These are phyloP conservation scores for Vachellia collinsii DNA, from an alignment of 306 rosid species.

Conservation along the genomic window DNA sequence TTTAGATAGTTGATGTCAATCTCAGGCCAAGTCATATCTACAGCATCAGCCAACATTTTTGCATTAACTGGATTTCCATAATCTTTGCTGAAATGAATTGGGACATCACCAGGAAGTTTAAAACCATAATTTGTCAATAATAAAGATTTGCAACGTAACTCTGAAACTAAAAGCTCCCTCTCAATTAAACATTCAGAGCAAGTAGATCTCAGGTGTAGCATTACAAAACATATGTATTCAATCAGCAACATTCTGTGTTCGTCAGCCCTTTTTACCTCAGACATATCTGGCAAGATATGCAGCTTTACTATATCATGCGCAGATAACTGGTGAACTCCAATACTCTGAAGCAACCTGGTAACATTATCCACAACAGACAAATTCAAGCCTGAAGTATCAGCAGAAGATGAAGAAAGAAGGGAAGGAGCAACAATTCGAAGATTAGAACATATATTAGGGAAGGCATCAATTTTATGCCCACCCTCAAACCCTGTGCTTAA, in stretches of 20 bases:
- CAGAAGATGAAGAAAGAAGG: conserved; percentile 58
- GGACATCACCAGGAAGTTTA: conserved; percentile 65
- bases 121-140: conserved; percentile 78
- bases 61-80: conserved; percentile 74
- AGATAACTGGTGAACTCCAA: conserved; percentile 87
- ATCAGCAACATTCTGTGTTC: conserved; percentile 59
- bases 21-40: conserved; percentile 78
- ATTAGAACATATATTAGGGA: conserved; percentile 70
- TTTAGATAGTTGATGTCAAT: conserved; percentile 69
- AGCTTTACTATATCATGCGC: conserved; percentile 85
- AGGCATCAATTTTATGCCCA: conserved; percentile 63
- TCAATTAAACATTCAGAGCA: conserved; percentile 72
- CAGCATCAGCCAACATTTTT: conserved; percentile 59
- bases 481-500: conserved; percentile 55
- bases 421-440: conserved; percentile 73
- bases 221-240: conserved; percentile 82
- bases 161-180: conserved; percentile 66
- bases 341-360: conserved; percentile 60
- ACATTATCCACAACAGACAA: conserved; percentile 50
- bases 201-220: conserved; percentile 75
- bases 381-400: conserved; percentile 51
- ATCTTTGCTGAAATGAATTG: conserved; percentile 77
- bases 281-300: conserved; percentile 78
- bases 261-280: conserved; percentile 46
- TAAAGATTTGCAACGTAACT: conserved; percentile 57